Evolutionary conservation across 2,329 filamentous ascomycete genomes (phyloP), one percentile per base, ranked within the genome.

Genomic region (Zelopaecilomyces penicillatus): DNA sequence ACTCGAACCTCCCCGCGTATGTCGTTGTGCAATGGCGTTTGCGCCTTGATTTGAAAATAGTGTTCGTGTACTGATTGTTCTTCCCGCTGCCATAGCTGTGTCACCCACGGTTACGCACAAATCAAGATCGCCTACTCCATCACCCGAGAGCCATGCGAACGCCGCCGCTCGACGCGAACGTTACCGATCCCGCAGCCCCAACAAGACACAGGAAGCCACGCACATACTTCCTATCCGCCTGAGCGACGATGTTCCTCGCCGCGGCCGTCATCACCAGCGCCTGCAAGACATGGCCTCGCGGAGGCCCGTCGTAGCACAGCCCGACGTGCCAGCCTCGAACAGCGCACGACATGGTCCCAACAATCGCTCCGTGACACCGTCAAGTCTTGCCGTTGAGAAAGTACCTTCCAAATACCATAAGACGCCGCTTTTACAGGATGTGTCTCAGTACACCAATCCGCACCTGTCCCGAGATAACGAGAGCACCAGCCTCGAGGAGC

Each of bases 401-500:
- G 27, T 44, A 31, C 26, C 41, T 28, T 48, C 44, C 12, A 48
- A 48, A 27, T 48, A 67, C 42, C 61, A 71, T 44, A 69, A 73
- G 30, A 65, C 63, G 46, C 70, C 82, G n/a, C 69, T 87, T 39
- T 64, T 85, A 39, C 75, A 78, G 50, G 82, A 87, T 59, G 66
- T 78, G 37, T 83, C 82, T 36, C 70, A 80, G 45, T 86, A 85
- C 62, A 73, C 75, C 38, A 83, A 84, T 58, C 65, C 76, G 10
- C 73, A 76, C 52, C 62, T 83, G 44, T 71, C 75, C 40, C 72
- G 75, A 33, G 78, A 83, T 49, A 73, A 72, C 42, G 78, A 83
- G 38, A 76, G 78, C 47, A 87, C 83, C 38, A 84, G 82, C 10
- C 70, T 91, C 49, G 80, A 86, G 57, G 85, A 90, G 64, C 76